A percentile compares a stretch with the other conserved stretches of the same genome.
Evolutionary conservation across 1,284 basidiomycete species (phyloP).

Genomic region (Wolfiporia cocos): DNA sequence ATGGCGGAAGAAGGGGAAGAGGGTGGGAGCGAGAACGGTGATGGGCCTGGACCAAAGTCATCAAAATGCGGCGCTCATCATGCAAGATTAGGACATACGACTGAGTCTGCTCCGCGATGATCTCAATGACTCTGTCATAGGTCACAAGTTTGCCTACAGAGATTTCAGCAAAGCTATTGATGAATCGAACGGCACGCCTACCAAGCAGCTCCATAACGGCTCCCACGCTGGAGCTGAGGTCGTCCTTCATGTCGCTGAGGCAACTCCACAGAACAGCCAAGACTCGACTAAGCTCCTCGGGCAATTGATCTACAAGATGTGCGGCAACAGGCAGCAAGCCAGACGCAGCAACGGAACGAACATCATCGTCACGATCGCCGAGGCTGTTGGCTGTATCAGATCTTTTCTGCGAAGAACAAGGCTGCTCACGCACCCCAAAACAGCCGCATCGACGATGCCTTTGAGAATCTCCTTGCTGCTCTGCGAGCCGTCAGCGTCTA

Average conservation of each 20-base stretch:
- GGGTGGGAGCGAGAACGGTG: slow-evolving; percentile 74
- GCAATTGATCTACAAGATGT: slow-evolving; percentile 74
- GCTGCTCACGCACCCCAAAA: slow-evolving; percentile 66
- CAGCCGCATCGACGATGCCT: slow-evolving; percentile 82
- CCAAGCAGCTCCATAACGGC: slow-evolving; percentile 96
- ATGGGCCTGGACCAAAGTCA: slow-evolving; percentile 51
- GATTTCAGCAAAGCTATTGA: slow-evolving; percentile 6
- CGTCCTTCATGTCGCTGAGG: slow-evolving; percentile 91
- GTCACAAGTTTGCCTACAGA: slow-evolving; percentile 66
- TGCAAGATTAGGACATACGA: slow-evolving; percentile 45
- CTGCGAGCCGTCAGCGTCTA: slow-evolving; percentile 14
- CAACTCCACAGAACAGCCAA: slow-evolving; percentile 90
- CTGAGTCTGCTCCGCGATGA: slow-evolving; percentile 60
- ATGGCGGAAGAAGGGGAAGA: slow-evolving; percentile 98
- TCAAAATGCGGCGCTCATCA: slow-evolving; percentile 3
- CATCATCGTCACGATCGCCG: slow-evolving; percentile 92
- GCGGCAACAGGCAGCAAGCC: slow-evolving; percentile 85
- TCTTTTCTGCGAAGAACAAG: not conserved
- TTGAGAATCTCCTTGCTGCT: slow-evolving; percentile 52
- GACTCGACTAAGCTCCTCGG: slow-evolving; percentile 67
- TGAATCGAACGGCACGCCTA: slow-evolving; percentile 35
- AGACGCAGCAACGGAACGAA: slow-evolving; percentile 91
- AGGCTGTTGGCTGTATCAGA: slow-evolving; percentile 45
- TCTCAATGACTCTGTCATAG: slow-evolving; percentile 73
- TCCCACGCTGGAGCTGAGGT: slow-evolving; percentile 94